Evolutionary conservation across 106 monocot genomes (phyloP).

Genomic region (Dendrobium catenatum): DNA sequence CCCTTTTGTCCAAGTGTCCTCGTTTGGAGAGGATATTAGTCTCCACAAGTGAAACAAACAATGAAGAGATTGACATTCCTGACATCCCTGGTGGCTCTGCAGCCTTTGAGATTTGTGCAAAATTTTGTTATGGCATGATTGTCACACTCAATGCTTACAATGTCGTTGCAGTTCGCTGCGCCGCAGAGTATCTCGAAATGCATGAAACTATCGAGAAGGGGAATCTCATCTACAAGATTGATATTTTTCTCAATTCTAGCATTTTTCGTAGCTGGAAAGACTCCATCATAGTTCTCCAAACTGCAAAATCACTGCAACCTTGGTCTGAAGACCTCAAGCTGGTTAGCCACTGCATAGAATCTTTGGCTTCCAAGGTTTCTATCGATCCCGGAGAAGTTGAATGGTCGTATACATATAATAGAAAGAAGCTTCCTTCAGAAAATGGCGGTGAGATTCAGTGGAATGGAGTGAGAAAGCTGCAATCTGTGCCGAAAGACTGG

Average conservation of each 20-base stretch:
- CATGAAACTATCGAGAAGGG: slow-evolving; percentile 66
- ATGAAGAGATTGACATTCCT: slow-evolving; percentile 41
- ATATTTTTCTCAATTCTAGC: slow-evolving; percentile 61
- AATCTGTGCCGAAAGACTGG: slow-evolving; percentile 59
- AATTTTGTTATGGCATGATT: slow-evolving; percentile 40
- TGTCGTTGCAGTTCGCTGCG: slow-evolving; percentile 64
- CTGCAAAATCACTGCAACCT: slow-evolving; percentile 41
- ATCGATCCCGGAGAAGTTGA: slow-evolving; percentile 41
- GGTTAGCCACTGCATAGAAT: slow-evolving; percentile 51
- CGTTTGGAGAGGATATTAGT: slow-evolving; percentile 42
- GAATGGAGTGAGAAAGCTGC: slow-evolving; percentile 61
- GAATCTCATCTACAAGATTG: slow-evolving; percentile 77
- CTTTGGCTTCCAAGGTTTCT: slow-evolving; percentile 47
- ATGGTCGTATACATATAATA: slow-evolving; percentile 75
- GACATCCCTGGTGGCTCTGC: slow-evolving; percentile 77
- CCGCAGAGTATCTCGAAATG: slow-evolving; percentile 78
- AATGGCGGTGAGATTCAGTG: slow-evolving; percentile 45
- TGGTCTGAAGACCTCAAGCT: slow-evolving; percentile 61
- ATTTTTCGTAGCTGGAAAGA: slow-evolving; percentile 81
- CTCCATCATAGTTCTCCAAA: slow-evolving; percentile 63
- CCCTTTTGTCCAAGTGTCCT: slow-evolving; percentile 67
- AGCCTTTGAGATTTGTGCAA: slow-evolving; percentile 56
- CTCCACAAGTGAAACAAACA: slow-evolving; percentile 22
- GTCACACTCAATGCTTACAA: slow-evolving; percentile 83
- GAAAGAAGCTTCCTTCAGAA: slow-evolving; percentile 50